A percentile compares a stretch with the other conserved stretches of the same genome.
Conservation (phyloP, 441 rosid genomes). For the Adansonia gregorii region DNA sequence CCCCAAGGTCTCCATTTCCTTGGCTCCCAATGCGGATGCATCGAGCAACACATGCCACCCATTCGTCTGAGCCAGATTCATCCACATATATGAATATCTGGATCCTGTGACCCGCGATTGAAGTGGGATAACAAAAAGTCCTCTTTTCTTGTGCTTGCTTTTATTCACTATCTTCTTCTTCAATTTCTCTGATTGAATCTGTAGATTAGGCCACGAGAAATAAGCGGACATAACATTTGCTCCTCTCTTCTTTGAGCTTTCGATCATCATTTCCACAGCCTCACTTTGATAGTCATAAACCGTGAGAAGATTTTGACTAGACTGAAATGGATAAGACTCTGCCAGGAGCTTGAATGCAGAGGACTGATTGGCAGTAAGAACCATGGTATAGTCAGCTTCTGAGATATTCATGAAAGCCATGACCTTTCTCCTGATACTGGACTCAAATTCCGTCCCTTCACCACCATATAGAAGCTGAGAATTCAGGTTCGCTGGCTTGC, state of each 20-base stretch:
- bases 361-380: conserved; percentile 72
- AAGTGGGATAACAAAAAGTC: conserved; percentile 84
- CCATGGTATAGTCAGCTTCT: conserved; percentile 67
- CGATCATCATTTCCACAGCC: conserved; percentile 62
- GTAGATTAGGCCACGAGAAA: conserved; percentile 73
- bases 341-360: conserved; percentile 84
- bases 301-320: conserved; percentile 60
- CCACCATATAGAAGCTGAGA: conserved; percentile 50
- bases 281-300: conserved; percentile 82
- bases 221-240: conserved; percentile 58
- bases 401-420: conserved; percentile 72
- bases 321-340: conserved; percentile 69
- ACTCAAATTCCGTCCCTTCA: conserved; percentile 55
- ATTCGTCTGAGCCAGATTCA: conserved; percentile 73
- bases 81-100: conserved; percentile 78
- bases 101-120: conserved; percentile 74
- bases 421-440: conserved; percentile 54
- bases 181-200: conserved; percentile 55
- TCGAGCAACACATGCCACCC: conserved; percentile 91
- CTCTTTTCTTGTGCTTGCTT: conserved; percentile 46
- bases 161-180: conserved; percentile 50
- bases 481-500: conserved; percentile 52
- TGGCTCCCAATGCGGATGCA: conserved; percentile 71
- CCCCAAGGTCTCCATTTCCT: conserved; percentile 86
- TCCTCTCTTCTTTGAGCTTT: conserved; percentile 61